Evolutionary conservation across 805 yeast species (phyloP).

Genomic region (Saccharomycopsis microspora): DNA sequence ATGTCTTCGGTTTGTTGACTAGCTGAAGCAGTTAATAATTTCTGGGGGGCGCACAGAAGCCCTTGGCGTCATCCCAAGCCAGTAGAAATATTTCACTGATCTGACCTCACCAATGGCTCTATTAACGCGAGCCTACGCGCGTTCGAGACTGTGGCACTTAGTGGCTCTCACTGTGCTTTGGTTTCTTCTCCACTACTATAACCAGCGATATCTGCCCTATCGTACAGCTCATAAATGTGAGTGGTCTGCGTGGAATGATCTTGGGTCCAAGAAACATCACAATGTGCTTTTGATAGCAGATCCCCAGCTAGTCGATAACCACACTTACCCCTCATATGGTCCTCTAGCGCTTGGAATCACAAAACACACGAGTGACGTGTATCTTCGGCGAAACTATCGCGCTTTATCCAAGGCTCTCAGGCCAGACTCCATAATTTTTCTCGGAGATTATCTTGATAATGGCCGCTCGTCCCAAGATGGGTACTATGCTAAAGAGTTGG

Average conservation of each 20-base stretch:
- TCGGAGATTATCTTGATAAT: conserved; percentile 95
- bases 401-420: conserved; percentile 42
- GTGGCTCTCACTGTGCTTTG: conserved; percentile 1
- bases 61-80: too few relatives aligned
- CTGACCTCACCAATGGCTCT: too few relatives aligned
- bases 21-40: too few relatives aligned
- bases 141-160: conserved; percentile 6
- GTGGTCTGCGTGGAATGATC: conserved; percentile 6
- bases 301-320: conserved; percentile 85
- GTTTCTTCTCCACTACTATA: conserved; percentile 7
- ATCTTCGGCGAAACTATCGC: conserved; percentile 66
- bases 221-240: conserved; percentile 1
- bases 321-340: conserved; percentile 73
- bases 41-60: too few relatives aligned
- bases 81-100: too few relatives aligned
- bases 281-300: conserved; percentile 69
- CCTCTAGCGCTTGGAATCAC: conserved; percentile 39
- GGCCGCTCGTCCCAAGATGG: conserved; percentile 63
- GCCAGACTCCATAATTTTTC: conserved; percentile 68
- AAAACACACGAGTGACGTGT: conserved; percentile 60
- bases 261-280: conserved; percentile 20
- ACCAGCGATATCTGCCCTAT: conserved; percentile 8
- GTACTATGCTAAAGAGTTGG: conserved; percentile 47
- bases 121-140: too few relatives aligned
- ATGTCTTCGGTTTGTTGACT: too few relatives aligned